Base-by-base conservation (phyloP, 2,329 filamentous ascomycete genomes). In the Penicillium aurantiogriseum region DNA sequence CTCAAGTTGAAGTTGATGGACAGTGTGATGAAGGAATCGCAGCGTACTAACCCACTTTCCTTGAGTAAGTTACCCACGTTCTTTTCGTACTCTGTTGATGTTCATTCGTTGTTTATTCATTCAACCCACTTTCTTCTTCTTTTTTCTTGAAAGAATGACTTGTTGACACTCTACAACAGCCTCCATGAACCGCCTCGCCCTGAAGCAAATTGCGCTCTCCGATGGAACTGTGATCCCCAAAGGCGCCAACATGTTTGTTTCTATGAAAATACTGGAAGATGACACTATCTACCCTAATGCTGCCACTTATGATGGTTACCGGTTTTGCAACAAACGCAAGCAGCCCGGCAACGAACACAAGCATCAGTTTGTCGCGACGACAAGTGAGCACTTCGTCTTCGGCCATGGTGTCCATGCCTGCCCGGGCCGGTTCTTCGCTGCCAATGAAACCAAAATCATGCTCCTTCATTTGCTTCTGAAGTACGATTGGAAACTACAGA, bases 341-440 rank as follows among this genome's bases (percentile, higher is more conserved):
- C 51, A 63, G 25, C 62, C 68, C 8, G 70, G 71, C 8, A 62
- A 72, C 38, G 70, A 72, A 50, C 66, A 72, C 51, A 58, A 64
- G 9, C 55, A 63, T 44, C 69, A 73, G 50, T 57, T 71, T 35
- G 68, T 72, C 10, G 67, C 72, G 9, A 73, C 73, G 1, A 69
- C 65, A 23, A 45, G 56, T 5, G 65, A 70, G 4, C 65, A 70
- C 25, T 65, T 73, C 7, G 66, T 60, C 8, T 78, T 77, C 51
- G 76, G 76, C 0, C 71, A 75, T 50, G 75, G 76, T 8, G 44
- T 65, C 29, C 67, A 73, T 42, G 68, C 72, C 15, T 75, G 83
- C 46, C 80, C 81, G 0, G 83, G 83, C 0, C 76, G 83, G 0
- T 85, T 85, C 72, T 84, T 85, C 57, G 82, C 82, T 0, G 77